Percentiles rank a stretch among this genome's conserved stretches.
phyloP scores from a whole-genome alignment of 129 eudicot genomes.

The Kitagawia praeruptora region DNA sequence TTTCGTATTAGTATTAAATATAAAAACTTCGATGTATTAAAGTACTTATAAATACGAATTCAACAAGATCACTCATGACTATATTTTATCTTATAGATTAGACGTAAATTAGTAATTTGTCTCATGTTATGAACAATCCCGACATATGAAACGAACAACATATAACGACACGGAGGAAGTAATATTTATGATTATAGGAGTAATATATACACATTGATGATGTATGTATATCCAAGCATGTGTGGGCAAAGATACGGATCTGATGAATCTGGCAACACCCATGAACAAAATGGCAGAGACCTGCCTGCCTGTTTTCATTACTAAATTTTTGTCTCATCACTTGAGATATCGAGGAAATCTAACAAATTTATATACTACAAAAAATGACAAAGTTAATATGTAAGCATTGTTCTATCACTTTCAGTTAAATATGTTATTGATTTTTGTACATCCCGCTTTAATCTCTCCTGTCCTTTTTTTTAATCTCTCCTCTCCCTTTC shows the following conservation, averaged over 20 bases:
- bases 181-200: too few species aligned
- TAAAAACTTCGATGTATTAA: too few species aligned
- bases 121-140: too few species aligned
- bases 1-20: too few species aligned
- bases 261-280: neutral
- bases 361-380: neutral
- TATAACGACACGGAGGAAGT: too few species aligned
- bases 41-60: too few species aligned
- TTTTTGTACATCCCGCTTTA: neutral
- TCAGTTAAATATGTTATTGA: neutral
- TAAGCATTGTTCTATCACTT: neutral
- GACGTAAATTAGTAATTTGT: too few species aligned
- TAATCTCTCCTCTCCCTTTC: neutral
- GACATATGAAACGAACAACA: too few species aligned
- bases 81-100: too few species aligned
- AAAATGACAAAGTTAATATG: neutral
- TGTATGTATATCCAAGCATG: neutral
- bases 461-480: neutral
- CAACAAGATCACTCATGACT: too few species aligned
- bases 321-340: neutral
- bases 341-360: constrained; percentile 1
- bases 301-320: neutral
- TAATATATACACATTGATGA: too few species aligned
- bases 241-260: neutral
- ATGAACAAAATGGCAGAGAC: neutral